Base-by-base conservation (phyloP, 163 green algal species). In the Scenedesmus sp. region DNA sequence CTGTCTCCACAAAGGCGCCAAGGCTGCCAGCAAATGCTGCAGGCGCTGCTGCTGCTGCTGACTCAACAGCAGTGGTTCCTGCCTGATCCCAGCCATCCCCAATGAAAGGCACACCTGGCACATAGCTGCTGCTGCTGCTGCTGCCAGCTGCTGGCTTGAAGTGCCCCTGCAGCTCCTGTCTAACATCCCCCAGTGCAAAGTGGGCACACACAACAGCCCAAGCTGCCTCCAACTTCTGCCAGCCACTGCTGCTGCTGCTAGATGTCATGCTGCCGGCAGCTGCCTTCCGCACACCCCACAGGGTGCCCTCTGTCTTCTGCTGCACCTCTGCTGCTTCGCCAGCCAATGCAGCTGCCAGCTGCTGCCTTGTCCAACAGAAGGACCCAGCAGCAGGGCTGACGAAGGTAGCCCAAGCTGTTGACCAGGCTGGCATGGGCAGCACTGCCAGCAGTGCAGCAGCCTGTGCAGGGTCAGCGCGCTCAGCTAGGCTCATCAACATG, bases 161-260 rank as follows among this genome's bases (percentile, higher is more conserved):
- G 9, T 9, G 23, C 60, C 67, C 67, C 20, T 56, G 66, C 9
- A 91, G 4, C 15, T 91, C 87, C 13, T 4, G 5, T 5, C 34
- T 54, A 9, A 91, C 87, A 12, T 91, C 87, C 16, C 18, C 4
- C 56, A 87, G 57, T 2, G 57, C 57, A 79, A 67, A 62, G 67
- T 91, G 87, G n/a, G 87, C 76, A 7, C 59, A 66, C 8, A 91
- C 59, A 56, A 87, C 87, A 8, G 26, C 23, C 87, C 87, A 91
- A n/a, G 87, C 87, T 34, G 73, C 87, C 73, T 85, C 52, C 70
- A 91, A 52, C 70, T 76, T n/a, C 12, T 67, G 54, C 87, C 70
- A 91, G 46, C 46, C 26, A 10, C 52, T 64, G 66, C 18, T 52
- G 46, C 79, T 62, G 52, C 79, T 86, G 82, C 55, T 16, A 6